Percentiles rank a stretch among this genome's conserved stretches.
Conservation (phyloP, 257 asterid species). For the Plectranthus barbatus region DNA sequence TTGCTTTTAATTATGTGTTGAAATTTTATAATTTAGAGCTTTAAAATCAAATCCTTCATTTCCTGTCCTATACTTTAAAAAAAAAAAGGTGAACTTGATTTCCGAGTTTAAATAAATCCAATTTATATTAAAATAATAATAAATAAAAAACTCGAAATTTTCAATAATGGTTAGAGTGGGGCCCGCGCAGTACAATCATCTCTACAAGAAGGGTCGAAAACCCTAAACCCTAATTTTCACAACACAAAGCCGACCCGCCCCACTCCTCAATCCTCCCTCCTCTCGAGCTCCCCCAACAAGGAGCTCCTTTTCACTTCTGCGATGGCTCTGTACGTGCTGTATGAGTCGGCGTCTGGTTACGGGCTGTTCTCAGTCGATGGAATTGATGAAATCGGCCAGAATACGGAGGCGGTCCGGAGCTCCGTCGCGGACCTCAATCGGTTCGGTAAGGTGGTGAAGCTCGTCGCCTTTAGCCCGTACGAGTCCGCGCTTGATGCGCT, state of each 20-base stretch:
- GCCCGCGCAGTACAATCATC: no score
- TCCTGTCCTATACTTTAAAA: no score
- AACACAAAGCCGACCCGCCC: no score
- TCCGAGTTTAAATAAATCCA: no score
- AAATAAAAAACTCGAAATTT: no score
- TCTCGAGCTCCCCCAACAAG: neutral
- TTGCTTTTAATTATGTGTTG: no score
- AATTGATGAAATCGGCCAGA: constrained; percentile 86
- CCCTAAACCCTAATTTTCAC: constrained; percentile 29
- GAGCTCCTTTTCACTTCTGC: neutral
- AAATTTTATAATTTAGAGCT: no score
- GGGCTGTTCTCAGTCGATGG: constrained; percentile 56
- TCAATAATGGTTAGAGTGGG: no score
- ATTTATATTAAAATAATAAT: no score
- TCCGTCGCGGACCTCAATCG: constrained; percentile 70
- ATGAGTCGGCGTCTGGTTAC: constrained; percentile 87
- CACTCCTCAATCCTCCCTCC: neutral
- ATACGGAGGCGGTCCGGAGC: constrained; percentile 67
- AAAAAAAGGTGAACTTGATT: no score
- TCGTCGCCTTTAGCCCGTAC: constrained; percentile 63
- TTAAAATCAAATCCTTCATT: no score
- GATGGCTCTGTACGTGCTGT: constrained; percentile 61
- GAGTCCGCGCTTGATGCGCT: constrained; percentile 93
- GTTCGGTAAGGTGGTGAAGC: constrained; percentile 73
- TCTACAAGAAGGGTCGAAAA: neutral